Percentiles rank a stretch among this genome's conserved stretches.
phyloP scores from a whole-genome alignment of 2,329 filamentous ascomycete genomes.

The Cordyceps farinosa region DNA sequence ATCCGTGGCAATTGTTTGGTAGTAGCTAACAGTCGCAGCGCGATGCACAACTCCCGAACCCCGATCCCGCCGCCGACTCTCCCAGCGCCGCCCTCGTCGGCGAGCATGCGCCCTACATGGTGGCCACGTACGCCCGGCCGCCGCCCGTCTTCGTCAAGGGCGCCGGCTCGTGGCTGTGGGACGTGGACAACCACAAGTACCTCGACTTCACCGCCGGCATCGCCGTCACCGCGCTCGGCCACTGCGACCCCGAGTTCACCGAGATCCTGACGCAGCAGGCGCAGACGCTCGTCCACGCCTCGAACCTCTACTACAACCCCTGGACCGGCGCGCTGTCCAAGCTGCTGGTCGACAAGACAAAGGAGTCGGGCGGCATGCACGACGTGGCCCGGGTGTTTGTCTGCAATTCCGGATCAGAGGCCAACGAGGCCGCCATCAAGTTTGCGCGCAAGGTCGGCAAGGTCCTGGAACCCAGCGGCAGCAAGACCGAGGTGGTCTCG shows the following conservation, averaged over 20 bases:
- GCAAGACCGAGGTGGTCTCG: conserved; percentile 81
- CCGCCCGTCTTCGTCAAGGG: conserved; percentile 86
- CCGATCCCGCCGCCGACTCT: conserved; percentile 71
- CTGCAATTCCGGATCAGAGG: conserved; percentile 94
- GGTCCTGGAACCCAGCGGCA: conserved; percentile 63
- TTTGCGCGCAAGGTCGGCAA: conserved; percentile 92
- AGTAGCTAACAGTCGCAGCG: conserved; percentile 21
- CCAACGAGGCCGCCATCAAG: conserved; percentile 97
- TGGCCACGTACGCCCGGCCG: conserved; percentile 89
- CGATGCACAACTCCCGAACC: conserved; percentile 50
- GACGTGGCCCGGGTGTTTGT: conserved; percentile 79
- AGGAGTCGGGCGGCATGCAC: conserved; percentile 76
- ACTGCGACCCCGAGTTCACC: conserved; percentile 77
- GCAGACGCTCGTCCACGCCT: conserved; percentile 80
- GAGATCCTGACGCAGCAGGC: conserved; percentile 75
- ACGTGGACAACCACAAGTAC: conserved; percentile 83
- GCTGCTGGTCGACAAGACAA: conserved; percentile 76
- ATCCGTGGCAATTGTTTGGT: neutral
- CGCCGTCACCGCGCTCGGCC: conserved; percentile 88
- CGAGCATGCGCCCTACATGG: conserved; percentile 82
- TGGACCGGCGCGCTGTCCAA: conserved; percentile 91
- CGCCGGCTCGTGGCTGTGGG: conserved; percentile 83
- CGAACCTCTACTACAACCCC: conserved; percentile 94
- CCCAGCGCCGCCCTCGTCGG: conserved; percentile 70
- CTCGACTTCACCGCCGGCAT: conserved; percentile 95